Percentiles rank a stretch among this genome's conserved stretches.
These are phyloP conservation scores for Toxoplasma gondii DNA, from an alignment of 169 alveolate species.

Conservation along the genomic window DNA sequence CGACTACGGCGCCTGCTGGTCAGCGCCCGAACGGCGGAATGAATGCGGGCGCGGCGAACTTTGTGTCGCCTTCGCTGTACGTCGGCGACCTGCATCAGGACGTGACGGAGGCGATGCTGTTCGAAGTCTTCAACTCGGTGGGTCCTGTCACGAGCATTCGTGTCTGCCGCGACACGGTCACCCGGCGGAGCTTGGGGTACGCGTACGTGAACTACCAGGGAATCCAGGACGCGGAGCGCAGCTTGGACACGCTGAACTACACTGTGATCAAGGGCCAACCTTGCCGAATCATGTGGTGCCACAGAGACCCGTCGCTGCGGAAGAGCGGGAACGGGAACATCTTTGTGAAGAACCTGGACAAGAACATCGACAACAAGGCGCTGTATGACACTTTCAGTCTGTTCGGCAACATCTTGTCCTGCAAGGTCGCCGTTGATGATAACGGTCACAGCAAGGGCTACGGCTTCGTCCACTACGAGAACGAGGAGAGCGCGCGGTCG, in stretches of 20 bases:
- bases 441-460: conserved; percentile 87
- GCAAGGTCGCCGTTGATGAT: conserved; percentile 84
- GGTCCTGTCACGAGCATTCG: conserved; percentile 95
- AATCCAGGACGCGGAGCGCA: conserved; percentile 86
- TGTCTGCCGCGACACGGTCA: conserved; percentile 92
- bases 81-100: conserved; percentile 93
- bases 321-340: conserved; percentile 94
- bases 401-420: conserved; percentile 93
- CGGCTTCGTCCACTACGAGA: conserved; percentile 96
- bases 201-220: conserved; percentile 93
- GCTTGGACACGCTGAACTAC: conserved; percentile 92
- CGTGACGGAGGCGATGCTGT: conserved; percentile 93
- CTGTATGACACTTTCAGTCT: conserved; percentile 92
- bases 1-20: neutral
- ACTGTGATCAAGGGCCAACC: conserved; percentile 93
- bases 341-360: conserved; percentile 94
- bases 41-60: conserved; percentile 55
- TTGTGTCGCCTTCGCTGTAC: conserved; percentile 89
- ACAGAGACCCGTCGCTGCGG: conserved; percentile 90
- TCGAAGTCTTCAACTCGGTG: conserved; percentile 88
- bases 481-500: conserved; percentile 91
- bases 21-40: neutral
- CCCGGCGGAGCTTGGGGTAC: conserved; percentile 89
- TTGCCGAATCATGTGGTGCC: conserved; percentile 86
- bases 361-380: conserved; percentile 93